A percentile compares a stretch with the other conserved stretches of the same genome.
Conservation (phyloP, 2,329 filamentous ascomycete genomes). For the Ophiostoma australiae region DNA sequence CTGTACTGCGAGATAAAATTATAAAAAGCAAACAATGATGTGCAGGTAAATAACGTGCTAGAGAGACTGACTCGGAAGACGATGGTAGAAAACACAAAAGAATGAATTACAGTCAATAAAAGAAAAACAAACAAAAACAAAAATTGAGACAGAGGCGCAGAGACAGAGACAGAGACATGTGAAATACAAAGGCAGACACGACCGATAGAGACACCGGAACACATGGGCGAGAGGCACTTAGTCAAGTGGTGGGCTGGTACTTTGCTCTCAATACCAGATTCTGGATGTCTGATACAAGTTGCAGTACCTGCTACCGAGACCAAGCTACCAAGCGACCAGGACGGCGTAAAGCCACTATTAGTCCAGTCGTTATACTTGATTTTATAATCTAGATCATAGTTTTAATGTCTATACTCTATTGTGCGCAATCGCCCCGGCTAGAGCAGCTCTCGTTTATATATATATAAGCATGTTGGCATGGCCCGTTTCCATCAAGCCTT, state of each 20-base stretch:
- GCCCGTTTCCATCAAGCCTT: neutral
- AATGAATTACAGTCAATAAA: neutral
- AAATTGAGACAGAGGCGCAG: neutral
- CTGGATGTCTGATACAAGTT: neutral
- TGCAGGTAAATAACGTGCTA: neutral
- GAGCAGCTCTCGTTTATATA: neutral
- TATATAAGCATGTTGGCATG: conserved; percentile 28
- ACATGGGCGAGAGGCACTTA: neutral
- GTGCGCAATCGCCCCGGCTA: neutral
- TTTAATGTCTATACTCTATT: neutral
- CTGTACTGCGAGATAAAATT: neutral
- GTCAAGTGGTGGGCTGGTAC: conserved; percentile 4
- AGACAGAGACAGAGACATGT: neutral
- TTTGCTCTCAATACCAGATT: neutral
- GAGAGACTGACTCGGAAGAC: neutral
- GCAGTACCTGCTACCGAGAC: neutral
- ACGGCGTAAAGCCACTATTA: neutral
- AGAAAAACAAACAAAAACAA: conserved; percentile 5
- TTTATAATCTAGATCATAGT: neutral
- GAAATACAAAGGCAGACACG: neutral
- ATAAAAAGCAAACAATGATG: neutral
- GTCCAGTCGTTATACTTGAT: neutral
- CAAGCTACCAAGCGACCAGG: neutral
- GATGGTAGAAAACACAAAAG: neutral
- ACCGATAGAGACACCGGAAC: neutral